Conservation (phyloP, 2,329 filamentous ascomycete species). For the Ophiostoma perfectum region DNA sequence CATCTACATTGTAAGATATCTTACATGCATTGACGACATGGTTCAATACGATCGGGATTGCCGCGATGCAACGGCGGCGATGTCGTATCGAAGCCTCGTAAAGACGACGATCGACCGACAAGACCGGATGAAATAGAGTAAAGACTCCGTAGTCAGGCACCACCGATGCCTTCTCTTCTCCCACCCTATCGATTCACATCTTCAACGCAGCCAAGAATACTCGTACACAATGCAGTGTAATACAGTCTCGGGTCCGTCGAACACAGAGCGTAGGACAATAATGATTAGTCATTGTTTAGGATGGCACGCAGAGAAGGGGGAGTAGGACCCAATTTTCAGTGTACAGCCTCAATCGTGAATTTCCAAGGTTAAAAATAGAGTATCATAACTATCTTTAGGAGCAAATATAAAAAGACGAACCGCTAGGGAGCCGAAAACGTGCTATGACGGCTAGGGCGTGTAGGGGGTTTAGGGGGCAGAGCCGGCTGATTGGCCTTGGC, state of each 20-base stretch:
- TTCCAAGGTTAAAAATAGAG: neutral
- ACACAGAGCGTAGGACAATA: neutral
- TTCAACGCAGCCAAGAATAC: neutral
- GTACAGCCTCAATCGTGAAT: constrained; percentile 12
- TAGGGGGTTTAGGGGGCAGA: neutral
- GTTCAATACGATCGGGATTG: neutral
- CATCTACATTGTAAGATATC: neutral
- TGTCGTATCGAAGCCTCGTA: constrained; percentile 6
- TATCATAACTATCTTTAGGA: no score
- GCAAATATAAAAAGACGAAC: neutral
- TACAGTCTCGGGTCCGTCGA: neutral
- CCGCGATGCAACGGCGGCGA: neutral
- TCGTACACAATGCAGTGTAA: constrained; percentile 10
- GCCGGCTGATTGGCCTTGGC: no score
- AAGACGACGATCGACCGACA: neutral
- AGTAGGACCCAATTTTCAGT: constrained; percentile 2
- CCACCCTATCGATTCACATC: no score
- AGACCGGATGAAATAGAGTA: neutral
- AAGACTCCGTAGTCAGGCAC: no score
- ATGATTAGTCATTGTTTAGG: neutral
- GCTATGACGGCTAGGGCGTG: neutral
- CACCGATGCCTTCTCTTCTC: no score
- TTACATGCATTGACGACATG: neutral
- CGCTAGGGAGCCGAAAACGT: neutral
- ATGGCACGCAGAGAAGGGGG: neutral